Evolutionary conservation across 129 eudicot species (phyloP).

Genomic region (Calendula officinalis): DNA sequence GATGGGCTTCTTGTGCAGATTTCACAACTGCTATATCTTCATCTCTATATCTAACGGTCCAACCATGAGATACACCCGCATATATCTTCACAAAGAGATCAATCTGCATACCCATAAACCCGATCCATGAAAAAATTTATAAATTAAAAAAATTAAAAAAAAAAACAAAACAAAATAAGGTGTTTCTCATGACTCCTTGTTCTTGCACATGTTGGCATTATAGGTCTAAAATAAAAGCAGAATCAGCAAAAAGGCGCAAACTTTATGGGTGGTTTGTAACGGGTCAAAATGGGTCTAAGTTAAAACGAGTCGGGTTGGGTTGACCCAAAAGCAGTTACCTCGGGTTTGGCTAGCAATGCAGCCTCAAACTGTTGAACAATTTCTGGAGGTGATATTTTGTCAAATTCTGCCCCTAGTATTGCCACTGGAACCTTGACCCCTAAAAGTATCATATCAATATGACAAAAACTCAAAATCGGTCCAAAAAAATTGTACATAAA

Average conservation of each 20-base stretch:
- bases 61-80: slow-evolving; percentile 74
- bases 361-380: slow-evolving; percentile 59
- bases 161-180: too few relatives aligned
- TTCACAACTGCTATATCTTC: slow-evolving; percentile 45
- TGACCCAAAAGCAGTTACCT: slow-evolving; percentile 32
- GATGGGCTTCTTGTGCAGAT: slow-evolving; percentile 65
- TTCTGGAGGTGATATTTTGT: slow-evolving; percentile 66
- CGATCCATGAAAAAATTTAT: neutral
- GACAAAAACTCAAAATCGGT: slow-evolving; percentile 15
- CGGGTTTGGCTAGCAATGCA: slow-evolving; percentile 57
- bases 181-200: neutral
- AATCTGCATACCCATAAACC: slow-evolving; percentile 44
- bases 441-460: slow-evolving; percentile 28
- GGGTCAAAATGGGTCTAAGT: neutral
- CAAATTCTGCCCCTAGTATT: slow-evolving; percentile 74
- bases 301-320: neutral
- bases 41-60: slow-evolving; percentile 61
- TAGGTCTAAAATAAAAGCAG: neutral
- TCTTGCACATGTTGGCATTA: neutral
- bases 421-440: slow-evolving; percentile 68
- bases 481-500: neutral
- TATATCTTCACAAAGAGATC: slow-evolving; percentile 73
- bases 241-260: neutral
- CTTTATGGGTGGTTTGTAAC: neutral
- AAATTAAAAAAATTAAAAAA: neutral